A percentile compares a stretch with the other conserved stretches of the same genome.
phyloP scores from a whole-genome alignment of 768 basidiomycete species.

The Termitomyces sp. region DNA sequence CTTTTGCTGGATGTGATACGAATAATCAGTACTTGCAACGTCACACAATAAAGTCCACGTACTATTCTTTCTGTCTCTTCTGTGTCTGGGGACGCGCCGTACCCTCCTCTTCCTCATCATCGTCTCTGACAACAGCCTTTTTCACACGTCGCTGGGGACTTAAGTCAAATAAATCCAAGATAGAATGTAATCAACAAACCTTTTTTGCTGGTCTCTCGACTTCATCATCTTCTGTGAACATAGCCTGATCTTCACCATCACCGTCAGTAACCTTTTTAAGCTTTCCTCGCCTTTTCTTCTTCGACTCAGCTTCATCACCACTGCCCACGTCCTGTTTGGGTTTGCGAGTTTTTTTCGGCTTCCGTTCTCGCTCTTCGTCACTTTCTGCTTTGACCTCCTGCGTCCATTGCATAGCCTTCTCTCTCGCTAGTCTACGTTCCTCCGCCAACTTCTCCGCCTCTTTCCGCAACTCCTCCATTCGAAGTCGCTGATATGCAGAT shows the following conservation, averaged over 20 bases:
- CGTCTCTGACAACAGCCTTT: constrained; percentile 76
- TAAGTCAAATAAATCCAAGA: constrained; percentile 17
- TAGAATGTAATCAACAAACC: constrained; percentile 31
- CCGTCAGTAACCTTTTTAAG: constrained; percentile 54
- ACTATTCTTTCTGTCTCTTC: constrained; percentile 83
- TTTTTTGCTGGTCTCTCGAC: constrained; percentile 65
- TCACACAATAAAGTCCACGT: constrained; percentile 24
- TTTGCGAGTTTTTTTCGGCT: constrained; percentile 50
- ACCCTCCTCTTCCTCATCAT: constrained; percentile 67
- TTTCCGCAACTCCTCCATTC: constrained; percentile 59
- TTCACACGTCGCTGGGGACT: constrained; percentile 45
- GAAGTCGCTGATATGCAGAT: constrained; percentile 42
- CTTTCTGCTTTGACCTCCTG: constrained; percentile 64
- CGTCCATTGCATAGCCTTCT: constrained; percentile 79
- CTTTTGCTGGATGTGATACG: constrained; percentile 60
- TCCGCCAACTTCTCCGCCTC: constrained; percentile 81
- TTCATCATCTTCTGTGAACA: constrained; percentile 74
- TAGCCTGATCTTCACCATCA: constrained; percentile 57
- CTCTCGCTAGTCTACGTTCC: constrained; percentile 69
- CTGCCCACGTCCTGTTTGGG: constrained; percentile 48
- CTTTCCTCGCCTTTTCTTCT: constrained; percentile 69
- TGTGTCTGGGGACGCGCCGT: constrained; percentile 34
- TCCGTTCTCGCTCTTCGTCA: constrained; percentile 77
- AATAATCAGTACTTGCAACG: constrained; percentile 7
- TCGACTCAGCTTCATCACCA: constrained; percentile 61